These are phyloP conservation scores for Agrocybe praecox DNA, from an alignment of 768 basidiomycete species.

Conservation along the genomic window DNA sequence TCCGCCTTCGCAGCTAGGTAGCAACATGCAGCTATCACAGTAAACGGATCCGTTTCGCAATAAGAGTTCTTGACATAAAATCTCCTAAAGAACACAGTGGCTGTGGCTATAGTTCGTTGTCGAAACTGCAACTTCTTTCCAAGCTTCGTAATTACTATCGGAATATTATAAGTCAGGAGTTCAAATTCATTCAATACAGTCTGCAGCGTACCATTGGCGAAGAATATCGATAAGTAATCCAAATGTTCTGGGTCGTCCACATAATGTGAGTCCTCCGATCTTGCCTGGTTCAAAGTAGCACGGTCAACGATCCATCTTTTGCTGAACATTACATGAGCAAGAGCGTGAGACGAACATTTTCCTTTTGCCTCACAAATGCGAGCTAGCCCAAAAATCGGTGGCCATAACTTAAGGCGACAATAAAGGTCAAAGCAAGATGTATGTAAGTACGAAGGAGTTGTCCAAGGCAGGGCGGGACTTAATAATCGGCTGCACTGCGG, in stretches of 20 bases:
- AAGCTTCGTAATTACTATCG: conserved; percentile 79
- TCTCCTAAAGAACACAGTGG: conserved; percentile 93
- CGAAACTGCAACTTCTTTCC: conserved; percentile 82
- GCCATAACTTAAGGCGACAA: conserved; percentile 70
- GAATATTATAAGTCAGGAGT: neutral
- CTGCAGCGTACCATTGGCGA: conserved; percentile 67
- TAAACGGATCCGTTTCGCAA: conserved; percentile 93
- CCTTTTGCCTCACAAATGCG: conserved; percentile 72
- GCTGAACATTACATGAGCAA: conserved; percentile 44
- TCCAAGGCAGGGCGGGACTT: no score
- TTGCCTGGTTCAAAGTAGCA: conserved; percentile 70
- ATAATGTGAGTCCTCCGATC: conserved; percentile 76
- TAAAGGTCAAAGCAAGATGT: no score
- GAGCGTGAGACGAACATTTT: conserved; percentile 15
- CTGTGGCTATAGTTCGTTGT: conserved; percentile 92
- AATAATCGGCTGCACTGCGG: no score
- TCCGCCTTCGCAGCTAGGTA: conserved; percentile 98
- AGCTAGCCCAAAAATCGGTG: conserved; percentile 91
- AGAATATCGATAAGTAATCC: conserved; percentile 85
- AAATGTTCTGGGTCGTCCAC: conserved; percentile 78
- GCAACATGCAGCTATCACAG: conserved; percentile 90
- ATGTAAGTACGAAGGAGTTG: no score
- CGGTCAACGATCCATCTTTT: conserved; percentile 93
- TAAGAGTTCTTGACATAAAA: conserved; percentile 97
- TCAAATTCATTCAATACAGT: neutral